Evolutionary conservation across 2,329 filamentous ascomycete genomes (phyloP), one percentile per base, ranked within the genome.

Genomic region (Xylariaceae sp.): DNA sequence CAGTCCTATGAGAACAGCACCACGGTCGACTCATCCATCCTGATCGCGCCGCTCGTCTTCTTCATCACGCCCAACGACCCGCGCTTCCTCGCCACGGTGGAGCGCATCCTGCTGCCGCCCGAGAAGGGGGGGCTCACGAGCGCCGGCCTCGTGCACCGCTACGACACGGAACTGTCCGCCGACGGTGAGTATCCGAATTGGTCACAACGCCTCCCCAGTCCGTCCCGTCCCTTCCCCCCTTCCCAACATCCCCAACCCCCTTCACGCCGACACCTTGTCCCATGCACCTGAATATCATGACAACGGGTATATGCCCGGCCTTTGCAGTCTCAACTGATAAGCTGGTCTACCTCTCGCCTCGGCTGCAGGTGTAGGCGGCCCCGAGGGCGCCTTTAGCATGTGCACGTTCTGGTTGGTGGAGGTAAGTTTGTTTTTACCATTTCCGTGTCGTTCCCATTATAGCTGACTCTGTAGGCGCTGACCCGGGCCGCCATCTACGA

Each of bases 41-140:
- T 87, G 25, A 85, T 87, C 41, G 82, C 83, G 0, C 83, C 83
- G 0, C 68, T 88, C 13, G 83, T 89, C 17, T 88, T 88, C 57
- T 88, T 88, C 63, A 78, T 87, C 38, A 69, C 80, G 4, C 82
- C 83, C 1, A 86, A 84, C 46, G 83, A 88, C 52, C 83, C 82
- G 1, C 71, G 83, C 5, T 88, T 89, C 56, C 60, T 80, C 27
- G 77, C 70, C 45, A 89, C 83, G 0, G 68, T 89, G 39, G 77
- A 87, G 43, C 68, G 70, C 21, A 87, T 89, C 47, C 68, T 89
- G 17, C 65, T 79, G 31, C 70, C 79, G 10, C 81, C 80, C 0
- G 83, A 88, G 43, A 83, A 82, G 54, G 83, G 83, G 17, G 83
- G 83, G 0, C 59, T 89, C 31, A 87, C 81, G 2, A 83, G 76